Conservation (phyloP, 208 protist species). For the Endotrypanum monterogeii region DNA sequence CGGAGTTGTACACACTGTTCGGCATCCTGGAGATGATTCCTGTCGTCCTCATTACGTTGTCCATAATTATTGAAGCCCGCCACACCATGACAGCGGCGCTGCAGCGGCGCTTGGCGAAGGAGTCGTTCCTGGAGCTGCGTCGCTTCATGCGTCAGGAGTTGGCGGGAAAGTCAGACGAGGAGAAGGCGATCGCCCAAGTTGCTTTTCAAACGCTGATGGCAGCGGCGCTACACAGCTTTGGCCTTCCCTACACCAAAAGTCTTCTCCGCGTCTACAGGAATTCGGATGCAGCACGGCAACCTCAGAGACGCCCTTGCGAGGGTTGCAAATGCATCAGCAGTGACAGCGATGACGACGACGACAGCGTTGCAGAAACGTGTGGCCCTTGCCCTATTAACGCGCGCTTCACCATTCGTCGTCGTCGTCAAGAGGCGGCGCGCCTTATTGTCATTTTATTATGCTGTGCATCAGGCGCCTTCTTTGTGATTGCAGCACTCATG, state of each 20-base stretch:
- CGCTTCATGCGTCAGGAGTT: slow-evolving; percentile 22
- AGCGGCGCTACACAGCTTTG: slow-evolving; percentile 43
- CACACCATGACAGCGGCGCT: slow-evolving; percentile 21
- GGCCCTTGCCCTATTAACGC: slow-evolving; percentile 12
- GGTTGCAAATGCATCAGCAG: background rate
- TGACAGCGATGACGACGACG: slow-evolving; percentile 6
- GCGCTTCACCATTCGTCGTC: slow-evolving; percentile 9
- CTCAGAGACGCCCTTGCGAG: background rate
- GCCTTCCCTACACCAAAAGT: slow-evolving; percentile 29
- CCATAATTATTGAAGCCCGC: slow-evolving; percentile 52
- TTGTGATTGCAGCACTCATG: slow-evolving; percentile 64
- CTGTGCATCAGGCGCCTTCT: slow-evolving; percentile 58
- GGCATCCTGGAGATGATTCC: slow-evolving; percentile 66
- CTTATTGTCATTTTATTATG: slow-evolving; percentile 70
- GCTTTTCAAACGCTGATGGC: slow-evolving; percentile 51
- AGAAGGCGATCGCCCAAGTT: slow-evolving; percentile 43
- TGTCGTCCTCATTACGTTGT: slow-evolving; percentile 70
- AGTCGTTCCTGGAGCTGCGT: slow-evolving; percentile 43
- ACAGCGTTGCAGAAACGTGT: background rate
- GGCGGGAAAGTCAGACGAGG: slow-evolving; percentile 21
- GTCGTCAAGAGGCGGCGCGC: slow-evolving; percentile 36
- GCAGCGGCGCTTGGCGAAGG: slow-evolving; percentile 33
- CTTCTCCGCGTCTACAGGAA: slow-evolving; percentile 35
- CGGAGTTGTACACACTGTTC: slow-evolving; percentile 48
- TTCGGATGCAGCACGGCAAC: slow-evolving; percentile 3